Evolutionary conservation across 805 yeast genomes (phyloP).

Genomic region (Gaillardinia entomophila): DNA sequence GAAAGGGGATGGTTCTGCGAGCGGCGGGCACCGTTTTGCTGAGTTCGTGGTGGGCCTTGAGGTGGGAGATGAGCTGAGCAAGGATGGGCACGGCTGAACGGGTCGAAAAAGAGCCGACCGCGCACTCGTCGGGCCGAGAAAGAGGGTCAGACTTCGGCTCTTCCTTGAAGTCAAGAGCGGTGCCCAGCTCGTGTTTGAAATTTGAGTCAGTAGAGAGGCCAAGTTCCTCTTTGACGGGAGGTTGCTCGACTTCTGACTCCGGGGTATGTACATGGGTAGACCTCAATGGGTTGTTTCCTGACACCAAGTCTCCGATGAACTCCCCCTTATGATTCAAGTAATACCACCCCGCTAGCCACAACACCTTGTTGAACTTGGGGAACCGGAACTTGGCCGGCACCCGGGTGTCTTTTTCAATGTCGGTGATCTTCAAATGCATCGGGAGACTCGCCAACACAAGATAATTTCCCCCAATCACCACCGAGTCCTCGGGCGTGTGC

Average conservation of each 20-base stretch:
- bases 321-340: constrained; percentile 21
- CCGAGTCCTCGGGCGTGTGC: constrained; percentile 71
- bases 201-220: too few relatives aligned
- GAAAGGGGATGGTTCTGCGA: constrained; percentile 25
- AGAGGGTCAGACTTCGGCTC: background rate
- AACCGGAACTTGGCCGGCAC: constrained; percentile 75
- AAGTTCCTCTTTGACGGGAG: background rate
- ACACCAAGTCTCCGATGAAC: constrained; percentile 13
- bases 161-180: background rate
- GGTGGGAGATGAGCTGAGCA: constrained; percentile 15
- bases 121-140: too few relatives aligned
- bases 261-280: too few relatives aligned
- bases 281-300: too few relatives aligned
- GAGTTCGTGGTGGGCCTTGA: constrained; percentile 23
- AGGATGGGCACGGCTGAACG: constrained; percentile 2
- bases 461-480: constrained; percentile 86
- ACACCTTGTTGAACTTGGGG: constrained; percentile 65
- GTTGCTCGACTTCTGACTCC: too few relatives aligned
- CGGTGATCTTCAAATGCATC: constrained; percentile 56
- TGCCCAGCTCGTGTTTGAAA: background rate
- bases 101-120: too few relatives aligned
- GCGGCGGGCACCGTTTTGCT: constrained; percentile 30
- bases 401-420: constrained; percentile 59
- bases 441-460: constrained; percentile 58
- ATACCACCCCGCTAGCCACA: constrained; percentile 63